Percentiles rank a stretch among this genome's conserved stretches.
Evolutionary conservation across 306 rosid species (phyloP).

Genomic region (cucumber (Cucumis sativus)): Cucumber_9930_V3 NC_026657.2:10592001-10592500

Average conservation of each 20-base stretch:
- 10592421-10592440: not conserved
- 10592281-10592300: not conserved
- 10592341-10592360: not conserved
- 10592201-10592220: conserved; percentile 8
- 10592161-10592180: conserved; percentile 50
- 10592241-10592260: not conserved
- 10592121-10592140: conserved; percentile 36
- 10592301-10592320: not conserved
- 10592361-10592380: not conserved
- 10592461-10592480: not conserved
- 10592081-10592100: conserved; percentile 32
- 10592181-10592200: conserved; percentile 81
- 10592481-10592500: not conserved
- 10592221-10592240: conserved; percentile 1
- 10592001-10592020: not conserved
- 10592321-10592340: not conserved
- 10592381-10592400: not conserved
- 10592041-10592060: not conserved
- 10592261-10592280: not conserved
- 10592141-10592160: conserved; percentile 42
- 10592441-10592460: not conserved
- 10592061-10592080: not conserved
- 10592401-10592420: not conserved
- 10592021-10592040: conserved; percentile 2
- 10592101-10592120: conserved; percentile 31